These are phyloP conservation scores for Mrakia hoshinonis DNA, from an alignment of 768 basidiomycete genomes.

Conservation along the genomic window DNA sequence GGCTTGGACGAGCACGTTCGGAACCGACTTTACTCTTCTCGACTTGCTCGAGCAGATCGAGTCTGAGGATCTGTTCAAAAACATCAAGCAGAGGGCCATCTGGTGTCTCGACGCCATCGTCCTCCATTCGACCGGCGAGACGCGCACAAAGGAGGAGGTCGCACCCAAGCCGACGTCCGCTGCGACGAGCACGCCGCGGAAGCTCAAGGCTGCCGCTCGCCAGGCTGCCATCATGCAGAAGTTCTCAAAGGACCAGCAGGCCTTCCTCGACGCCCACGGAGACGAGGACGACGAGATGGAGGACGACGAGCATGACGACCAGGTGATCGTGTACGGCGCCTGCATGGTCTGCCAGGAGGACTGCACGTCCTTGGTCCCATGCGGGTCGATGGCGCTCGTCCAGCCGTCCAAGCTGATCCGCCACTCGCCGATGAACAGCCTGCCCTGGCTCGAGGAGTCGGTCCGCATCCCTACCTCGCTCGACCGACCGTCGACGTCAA, in stretches of 20 bases:
- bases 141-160: conserved; percentile 49
- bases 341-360: conserved; percentile 99
- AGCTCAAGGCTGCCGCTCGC: conserved; percentile 42
- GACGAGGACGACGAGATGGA: conserved; percentile 50
- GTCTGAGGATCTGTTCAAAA: conserved; percentile 58
- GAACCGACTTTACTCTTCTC: conserved; percentile 46
- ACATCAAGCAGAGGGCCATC: conserved; percentile 59
- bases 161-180: conserved; percentile 28
- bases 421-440: conserved; percentile 54
- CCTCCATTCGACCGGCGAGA: conserved; percentile 47
- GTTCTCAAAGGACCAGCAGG: conserved; percentile 86
- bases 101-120: conserved; percentile 59
- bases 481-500: conserved; percentile 45
- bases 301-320: conserved; percentile 44
- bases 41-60: conserved; percentile 70
- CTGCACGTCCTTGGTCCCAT: conserved; percentile 59
- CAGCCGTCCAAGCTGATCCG: conserved; percentile 81
- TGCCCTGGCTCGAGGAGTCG: conserved; percentile 58
- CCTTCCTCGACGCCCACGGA: conserved; percentile 60
- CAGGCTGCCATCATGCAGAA: conserved; percentile 90
- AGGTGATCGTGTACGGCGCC: conserved; percentile 57
- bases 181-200: neutral
- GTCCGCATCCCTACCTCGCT: conserved; percentile 56
- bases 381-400: conserved; percentile 76
- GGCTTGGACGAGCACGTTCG: conserved; percentile 15